Evolutionary conservation across 2,329 filamentous ascomycete species (phyloP).

Genomic region (Cladosporium sp.): DNA sequence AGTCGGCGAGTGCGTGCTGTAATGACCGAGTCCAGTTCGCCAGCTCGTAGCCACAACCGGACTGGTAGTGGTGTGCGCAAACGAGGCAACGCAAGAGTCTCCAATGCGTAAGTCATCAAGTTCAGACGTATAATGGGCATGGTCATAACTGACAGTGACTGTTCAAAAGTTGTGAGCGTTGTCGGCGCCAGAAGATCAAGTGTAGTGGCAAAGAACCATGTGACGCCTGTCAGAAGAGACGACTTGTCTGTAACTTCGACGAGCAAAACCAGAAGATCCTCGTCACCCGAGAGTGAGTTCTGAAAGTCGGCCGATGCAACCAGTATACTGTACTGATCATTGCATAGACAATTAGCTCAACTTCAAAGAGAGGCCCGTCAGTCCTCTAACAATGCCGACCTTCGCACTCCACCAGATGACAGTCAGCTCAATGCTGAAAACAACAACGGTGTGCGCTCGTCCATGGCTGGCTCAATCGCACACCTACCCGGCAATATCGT

Average conservation of each 20-base stretch:
- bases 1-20: not conserved
- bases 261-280: constrained; percentile 48
- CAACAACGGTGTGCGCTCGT: not conserved
- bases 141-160: not conserved
- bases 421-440: not conserved
- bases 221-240: constrained; percentile 42
- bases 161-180: constrained; percentile 38
- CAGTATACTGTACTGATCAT: not conserved
- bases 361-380: constrained; percentile 16
- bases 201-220: constrained; percentile 43
- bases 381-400: constrained; percentile 1
- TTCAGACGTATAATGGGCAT: not conserved
- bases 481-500: not conserved
- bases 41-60: not conserved
- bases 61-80: constrained; percentile 8
- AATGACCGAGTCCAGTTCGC: not conserved
- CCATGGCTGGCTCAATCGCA: not conserved
- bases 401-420: not conserved
- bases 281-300: constrained; percentile 37
- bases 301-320: not conserved
- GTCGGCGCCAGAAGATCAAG: constrained; percentile 45
- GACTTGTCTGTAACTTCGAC: constrained; percentile 41
- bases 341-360: constrained; percentile 17
- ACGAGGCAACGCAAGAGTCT: constrained; percentile 3
- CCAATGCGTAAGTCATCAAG: constrained; percentile 4